Base-by-base conservation (phyloP, 768 basidiomycete genomes). In the Dioszegia crocea region DNA sequence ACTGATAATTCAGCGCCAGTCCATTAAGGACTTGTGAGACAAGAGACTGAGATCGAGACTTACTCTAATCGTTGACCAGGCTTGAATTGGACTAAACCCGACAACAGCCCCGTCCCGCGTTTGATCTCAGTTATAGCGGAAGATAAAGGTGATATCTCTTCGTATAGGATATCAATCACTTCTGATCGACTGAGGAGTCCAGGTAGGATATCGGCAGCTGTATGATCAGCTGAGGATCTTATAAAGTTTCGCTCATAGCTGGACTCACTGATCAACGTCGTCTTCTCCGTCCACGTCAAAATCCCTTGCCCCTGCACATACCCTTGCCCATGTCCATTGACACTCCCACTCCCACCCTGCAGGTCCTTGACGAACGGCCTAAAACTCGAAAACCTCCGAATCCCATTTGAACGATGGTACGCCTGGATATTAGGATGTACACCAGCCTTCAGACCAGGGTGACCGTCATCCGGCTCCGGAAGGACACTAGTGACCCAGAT, bases 101-200 rank as follows among this genome's bases (percentile, higher is more conserved):
- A 24, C 21, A 73, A 33, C 11, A 36, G 41, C 33, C 84, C 85
- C 0, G 88, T 89, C 75, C 87, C 89, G 61, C 82, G 80, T 64
- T 88, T 84, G 23, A 98, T 85, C 60, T 93, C 91, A 26, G 82
- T 80, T 8, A 94, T 79, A 1, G 93, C 92, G 52, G 82, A 86
- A 66, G 91, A 86, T 19, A 96, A 79, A 0, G 94, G 92, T 1
- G 90, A 89, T 45, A 94, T 84, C 73, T 93, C 88, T 50, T 84
- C 80, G 19, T 86, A 78, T 43, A 85, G 83, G 43, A 84, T 77
- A 36, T 83, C 84, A 29, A 90, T 80, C 41, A 97, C 84, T 70
- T 96, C 92, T 0, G 90, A 91, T 23, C 94, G 84, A 30, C 88
- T 85, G 36, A 97, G 82, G 2, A 97, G 88, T 0, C 91, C 92